Evolutionary conservation across 805 yeast species (phyloP).

Genomic region (Barnettozyma sucrosica): DNA sequence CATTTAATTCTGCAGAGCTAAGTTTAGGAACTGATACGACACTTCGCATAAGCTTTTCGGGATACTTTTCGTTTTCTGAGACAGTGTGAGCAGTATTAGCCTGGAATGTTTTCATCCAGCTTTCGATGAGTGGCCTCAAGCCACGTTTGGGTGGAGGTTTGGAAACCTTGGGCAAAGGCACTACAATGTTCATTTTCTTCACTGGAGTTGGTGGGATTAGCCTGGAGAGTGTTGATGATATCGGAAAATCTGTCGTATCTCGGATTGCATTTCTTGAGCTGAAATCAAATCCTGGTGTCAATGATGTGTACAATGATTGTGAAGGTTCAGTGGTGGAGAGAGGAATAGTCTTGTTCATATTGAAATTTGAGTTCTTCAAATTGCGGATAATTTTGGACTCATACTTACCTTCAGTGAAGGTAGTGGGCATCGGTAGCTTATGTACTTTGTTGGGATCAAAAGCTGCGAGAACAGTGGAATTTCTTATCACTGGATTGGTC

Average conservation of each 20-base stretch:
- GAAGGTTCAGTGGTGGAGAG: conserved; percentile 3
- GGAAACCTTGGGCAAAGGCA: conserved; percentile 26
- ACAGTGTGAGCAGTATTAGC: neutral
- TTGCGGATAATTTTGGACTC: conserved; percentile 19
- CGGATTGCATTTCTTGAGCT: conserved; percentile 18
- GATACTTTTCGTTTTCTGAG: conserved; percentile 9
- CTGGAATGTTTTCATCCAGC: conserved; percentile 19
- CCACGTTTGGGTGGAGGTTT: conserved; percentile 21
- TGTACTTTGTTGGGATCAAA: conserved; percentile 19
- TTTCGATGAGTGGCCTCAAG: conserved; percentile 18
- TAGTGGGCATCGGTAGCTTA: conserved; percentile 17
- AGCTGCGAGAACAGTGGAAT: conserved; percentile 34
- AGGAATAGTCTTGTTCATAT: conserved; percentile 11
- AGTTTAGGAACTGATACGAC: conserved; percentile 25
- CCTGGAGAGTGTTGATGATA: conserved; percentile 34
- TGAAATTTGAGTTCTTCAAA: conserved; percentile 24
- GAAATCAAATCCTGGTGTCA: conserved; percentile 15
- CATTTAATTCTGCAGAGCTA: conserved; percentile 29
- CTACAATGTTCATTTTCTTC: conserved; percentile 47
- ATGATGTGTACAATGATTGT: conserved; percentile 18
- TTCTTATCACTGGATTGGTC: conserved; percentile 34
- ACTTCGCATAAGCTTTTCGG: conserved; percentile 22
- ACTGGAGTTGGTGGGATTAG: conserved; percentile 67
- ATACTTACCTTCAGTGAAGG: conserved; percentile 1
- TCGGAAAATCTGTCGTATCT: conserved; percentile 37